Evolutionary conservation across 345 rosid genomes (phyloP).

Genomic region (Bretschneidera sinensis): DNA sequence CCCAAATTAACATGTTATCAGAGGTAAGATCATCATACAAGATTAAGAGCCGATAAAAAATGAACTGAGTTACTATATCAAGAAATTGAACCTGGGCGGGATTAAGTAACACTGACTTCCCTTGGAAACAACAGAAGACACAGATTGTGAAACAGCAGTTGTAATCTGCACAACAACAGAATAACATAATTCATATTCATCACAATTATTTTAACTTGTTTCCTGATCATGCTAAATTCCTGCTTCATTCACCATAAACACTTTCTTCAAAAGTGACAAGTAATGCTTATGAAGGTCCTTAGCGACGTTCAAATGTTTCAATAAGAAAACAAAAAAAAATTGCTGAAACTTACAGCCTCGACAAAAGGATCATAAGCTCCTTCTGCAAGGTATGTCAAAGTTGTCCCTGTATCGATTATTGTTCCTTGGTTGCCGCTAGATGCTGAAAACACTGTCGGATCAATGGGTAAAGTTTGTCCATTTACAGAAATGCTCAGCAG

Average conservation of each 20-base stretch:
- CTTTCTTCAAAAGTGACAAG: neutral
- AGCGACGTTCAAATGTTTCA: neutral
- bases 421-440: constrained; percentile 76
- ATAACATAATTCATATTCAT: too few relatives aligned
- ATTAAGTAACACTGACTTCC: constrained; percentile 63
- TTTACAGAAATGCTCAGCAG: constrained; percentile 79
- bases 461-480: constrained; percentile 57
- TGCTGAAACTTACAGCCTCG: constrained; percentile 58
- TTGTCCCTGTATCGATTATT: constrained; percentile 92
- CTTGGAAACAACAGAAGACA: constrained; percentile 46
- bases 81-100: constrained; percentile 55
- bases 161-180: constrained; percentile 50
- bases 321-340: neutral
- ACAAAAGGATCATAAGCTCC: constrained; percentile 64
- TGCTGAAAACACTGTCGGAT: constrained; percentile 69
- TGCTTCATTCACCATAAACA: neutral
- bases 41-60: neutral
- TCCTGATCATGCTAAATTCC: neutral
- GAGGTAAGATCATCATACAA: constrained; percentile 8
- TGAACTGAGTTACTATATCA: neutral
- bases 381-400: constrained; percentile 89
- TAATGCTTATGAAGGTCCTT: neutral
- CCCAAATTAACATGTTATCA: constrained; percentile 10
- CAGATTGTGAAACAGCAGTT: constrained; percentile 50
- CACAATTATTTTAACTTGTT: too few relatives aligned